Conservation (phyloP, 129 eudicot genomes). For the Arctium lappa region DNA sequence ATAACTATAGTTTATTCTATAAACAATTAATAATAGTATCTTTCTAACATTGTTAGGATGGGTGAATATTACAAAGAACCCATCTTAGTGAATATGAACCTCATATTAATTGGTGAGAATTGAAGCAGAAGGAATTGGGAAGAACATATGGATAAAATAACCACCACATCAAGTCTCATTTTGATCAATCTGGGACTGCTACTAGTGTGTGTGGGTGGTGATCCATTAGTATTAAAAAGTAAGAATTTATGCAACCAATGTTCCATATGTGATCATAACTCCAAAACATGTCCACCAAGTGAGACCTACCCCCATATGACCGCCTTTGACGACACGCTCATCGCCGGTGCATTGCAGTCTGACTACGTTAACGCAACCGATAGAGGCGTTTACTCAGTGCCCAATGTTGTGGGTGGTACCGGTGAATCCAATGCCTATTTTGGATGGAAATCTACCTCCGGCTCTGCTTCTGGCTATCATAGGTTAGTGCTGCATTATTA, state of each 20-base stretch:
- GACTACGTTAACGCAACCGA: slow-evolving; percentile 57
- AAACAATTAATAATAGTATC: background rate
- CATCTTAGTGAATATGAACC: background rate
- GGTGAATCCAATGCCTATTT: slow-evolving; percentile 43
- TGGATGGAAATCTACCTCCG: slow-evolving; percentile 69
- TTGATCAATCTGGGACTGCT: slow-evolving; percentile 16
- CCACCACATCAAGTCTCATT: background rate
- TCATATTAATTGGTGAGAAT: background rate
- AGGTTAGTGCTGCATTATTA: slow-evolving; percentile 26
- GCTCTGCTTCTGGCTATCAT: slow-evolving; percentile 69
- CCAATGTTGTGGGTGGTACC: slow-evolving; percentile 47
- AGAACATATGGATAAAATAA: slow-evolving; percentile 13
- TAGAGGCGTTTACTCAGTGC: slow-evolving; percentile 72
- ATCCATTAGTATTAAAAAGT: slow-evolving; percentile 43
- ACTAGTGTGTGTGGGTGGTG: background rate
- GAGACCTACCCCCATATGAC: slow-evolving; percentile 80
- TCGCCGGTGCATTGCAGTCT: slow-evolving; percentile 67
- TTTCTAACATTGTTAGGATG: background rate
- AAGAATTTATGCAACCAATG: slow-evolving; percentile 52
- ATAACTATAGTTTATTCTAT: background rate
- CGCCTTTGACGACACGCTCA: slow-evolving; percentile 51
- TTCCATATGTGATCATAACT: slow-evolving; percentile 39
- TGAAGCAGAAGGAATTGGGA: background rate
- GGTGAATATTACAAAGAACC: slow-evolving; percentile 3
- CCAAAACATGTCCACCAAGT: slow-evolving; percentile 64